Conservation (phyloP, 306 rosid species). For the Vigna mungo region DNA sequence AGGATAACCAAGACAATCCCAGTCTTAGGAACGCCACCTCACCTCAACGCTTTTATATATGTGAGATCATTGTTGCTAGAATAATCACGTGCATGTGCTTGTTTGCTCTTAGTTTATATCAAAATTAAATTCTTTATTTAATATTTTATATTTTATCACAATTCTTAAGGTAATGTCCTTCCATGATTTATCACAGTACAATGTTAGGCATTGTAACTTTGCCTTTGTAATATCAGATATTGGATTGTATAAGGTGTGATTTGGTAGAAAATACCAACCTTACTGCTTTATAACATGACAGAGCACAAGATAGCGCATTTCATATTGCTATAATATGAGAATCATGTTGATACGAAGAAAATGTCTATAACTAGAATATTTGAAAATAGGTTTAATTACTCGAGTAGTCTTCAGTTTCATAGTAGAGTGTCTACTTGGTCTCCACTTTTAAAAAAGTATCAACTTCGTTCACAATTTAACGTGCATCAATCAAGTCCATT, state of each 20-base stretch:
- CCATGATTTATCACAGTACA: neutral
- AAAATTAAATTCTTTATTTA: neutral
- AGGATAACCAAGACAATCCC: neutral
- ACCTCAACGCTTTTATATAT: conserved; percentile 2
- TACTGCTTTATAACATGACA: neutral
- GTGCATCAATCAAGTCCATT: too few relatives aligned
- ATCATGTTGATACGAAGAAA: conserved; percentile 28
- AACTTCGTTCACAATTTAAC: too few relatives aligned
- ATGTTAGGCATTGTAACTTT: neutral
- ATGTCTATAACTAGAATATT: conserved; percentile 17
- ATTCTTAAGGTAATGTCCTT: neutral
- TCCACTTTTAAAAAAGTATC: too few relatives aligned
- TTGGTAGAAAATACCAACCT: conserved; percentile 28
- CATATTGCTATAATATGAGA: conserved; percentile 13
- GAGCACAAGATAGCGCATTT: neutral
- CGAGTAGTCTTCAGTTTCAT: too few relatives aligned
- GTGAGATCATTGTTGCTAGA: neutral
- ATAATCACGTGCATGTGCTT: neutral
- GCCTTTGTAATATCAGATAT: neutral
- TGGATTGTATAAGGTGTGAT: neutral
- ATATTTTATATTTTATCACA: conserved; percentile 1
- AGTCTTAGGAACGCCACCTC: neutral
- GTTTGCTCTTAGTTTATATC: conserved; percentile 31
- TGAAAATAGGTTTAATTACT: neutral
- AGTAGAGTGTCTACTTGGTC: too few relatives aligned